These are phyloP conservation scores for Trichoderma orchidacearum DNA, from an alignment of 495 filamentous ascomycete species.

Conservation along the genomic window DNA sequence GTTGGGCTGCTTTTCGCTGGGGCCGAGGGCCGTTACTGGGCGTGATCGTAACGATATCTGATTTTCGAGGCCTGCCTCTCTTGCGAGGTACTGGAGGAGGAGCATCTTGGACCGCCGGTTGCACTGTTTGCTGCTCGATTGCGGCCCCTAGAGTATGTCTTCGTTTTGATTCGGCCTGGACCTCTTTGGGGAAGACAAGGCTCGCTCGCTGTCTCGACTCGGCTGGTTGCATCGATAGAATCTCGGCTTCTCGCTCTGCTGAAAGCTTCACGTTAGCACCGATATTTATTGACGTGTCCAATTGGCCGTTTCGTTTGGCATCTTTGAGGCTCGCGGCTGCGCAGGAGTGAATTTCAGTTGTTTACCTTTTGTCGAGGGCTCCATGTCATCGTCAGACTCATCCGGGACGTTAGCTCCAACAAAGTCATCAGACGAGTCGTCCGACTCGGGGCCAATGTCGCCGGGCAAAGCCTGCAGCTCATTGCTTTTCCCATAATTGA, in stretches of 20 bases:
- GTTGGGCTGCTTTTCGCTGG: background rate
- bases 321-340: background rate
- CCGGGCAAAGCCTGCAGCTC: slow-evolving; percentile 3
- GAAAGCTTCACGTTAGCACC: background rate
- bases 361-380: slow-evolving; percentile 1
- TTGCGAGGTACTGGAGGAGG: background rate
- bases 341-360: background rate
- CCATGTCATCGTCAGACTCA: slow-evolving; percentile 13
- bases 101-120: background rate
- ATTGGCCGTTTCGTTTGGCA: background rate
- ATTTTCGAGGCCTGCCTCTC: background rate
- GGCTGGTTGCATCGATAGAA: background rate
- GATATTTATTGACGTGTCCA: background rate
- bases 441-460: background rate
- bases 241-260: background rate
- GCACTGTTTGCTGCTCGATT: background rate
- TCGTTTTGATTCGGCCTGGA: background rate
- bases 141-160: background rate
- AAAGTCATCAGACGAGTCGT: background rate
- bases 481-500: slow-evolving; percentile 17
- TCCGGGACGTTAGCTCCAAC: slow-evolving; percentile 11
- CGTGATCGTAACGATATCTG: background rate
- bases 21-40: background rate
- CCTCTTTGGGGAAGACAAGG: background rate
- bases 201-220: background rate